phyloP scores from a whole-genome alignment of 2,329 filamentous ascomycete genomes.

The Botryotinia narcissicola region DNA sequence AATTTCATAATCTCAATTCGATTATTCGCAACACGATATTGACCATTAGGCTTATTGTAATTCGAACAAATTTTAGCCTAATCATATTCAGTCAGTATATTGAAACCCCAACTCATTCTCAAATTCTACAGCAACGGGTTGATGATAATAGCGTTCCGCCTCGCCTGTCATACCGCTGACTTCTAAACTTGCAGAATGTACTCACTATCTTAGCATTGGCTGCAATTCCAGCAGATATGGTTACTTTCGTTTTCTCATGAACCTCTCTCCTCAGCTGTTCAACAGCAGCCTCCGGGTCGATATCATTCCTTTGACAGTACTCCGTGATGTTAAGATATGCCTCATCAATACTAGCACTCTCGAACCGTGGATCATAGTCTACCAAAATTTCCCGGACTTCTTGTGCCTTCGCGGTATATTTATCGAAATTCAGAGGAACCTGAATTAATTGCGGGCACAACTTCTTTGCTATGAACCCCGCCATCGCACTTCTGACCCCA shows the following conservation, averaged over 20 bases:
- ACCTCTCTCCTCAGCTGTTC: constrained; percentile 76
- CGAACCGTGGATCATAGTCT: constrained; percentile 86
- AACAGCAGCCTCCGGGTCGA: constrained; percentile 71
- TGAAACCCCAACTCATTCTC: not conserved
- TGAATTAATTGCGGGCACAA: constrained; percentile 83
- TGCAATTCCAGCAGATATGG: constrained; percentile 90
- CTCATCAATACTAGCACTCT: constrained; percentile 93
- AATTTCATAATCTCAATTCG: constrained; percentile 76
- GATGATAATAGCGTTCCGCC: not conserved
- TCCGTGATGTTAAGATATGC: constrained; percentile 93
- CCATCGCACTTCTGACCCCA: constrained; percentile 93
- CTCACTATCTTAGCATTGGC: constrained; percentile 74
- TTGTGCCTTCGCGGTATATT: constrained; percentile 85
- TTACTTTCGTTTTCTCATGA: constrained; percentile 73
- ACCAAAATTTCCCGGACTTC: constrained; percentile 81
- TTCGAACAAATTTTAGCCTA: constrained; percentile 90
- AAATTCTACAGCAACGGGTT: not conserved
- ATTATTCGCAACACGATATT: constrained; percentile 73
- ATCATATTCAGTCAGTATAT: not conserved
- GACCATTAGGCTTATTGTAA: constrained; percentile 93
- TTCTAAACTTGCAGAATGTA: not conserved
- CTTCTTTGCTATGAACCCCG: constrained; percentile 90
- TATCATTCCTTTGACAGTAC: constrained; percentile 69
- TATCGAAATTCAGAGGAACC: constrained; percentile 81
- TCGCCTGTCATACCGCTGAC: not conserved